Evolutionary conservation across 139 green algal genomes (phyloP), one percentile per base, ranked within the genome.

Genomic region (Picochlorum sp.): DNA sequence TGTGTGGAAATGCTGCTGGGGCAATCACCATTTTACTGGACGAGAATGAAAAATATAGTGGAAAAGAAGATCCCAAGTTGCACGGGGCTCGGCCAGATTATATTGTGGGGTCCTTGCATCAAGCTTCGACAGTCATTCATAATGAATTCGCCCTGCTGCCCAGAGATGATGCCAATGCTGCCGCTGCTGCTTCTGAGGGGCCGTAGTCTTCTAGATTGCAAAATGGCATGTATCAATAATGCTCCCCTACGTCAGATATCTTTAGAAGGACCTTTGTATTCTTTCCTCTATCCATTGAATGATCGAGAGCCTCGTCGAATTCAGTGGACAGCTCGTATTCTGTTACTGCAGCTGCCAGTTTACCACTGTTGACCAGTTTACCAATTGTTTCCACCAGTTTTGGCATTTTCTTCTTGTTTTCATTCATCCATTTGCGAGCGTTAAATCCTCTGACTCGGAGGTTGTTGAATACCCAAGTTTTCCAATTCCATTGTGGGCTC

Each of bases 281-380:
- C 40, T 69, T 79, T 12, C 69, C 71, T 2, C 59, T 40, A 35
- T 91, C 82, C 59, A 76, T 47, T 2, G 80, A 73, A 57, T 93
- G 83, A 36, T 92, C 80, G 39, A 90, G 53, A 12, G 86, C 84
- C 68, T 95, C 87, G 22, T 52, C 12, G 43, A 85, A 89, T 67
- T 92, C 84, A 9, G 64, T 71, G 14, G 56, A 33, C 25, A 91
- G 59, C 57, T 89, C 79, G 52, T 91, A 91, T 73, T 94, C 84
- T 7, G 88, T 93, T 59, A 80, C 83, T 3, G 77, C 62, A 3
- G 86, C 57, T 5, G 12, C 32, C 50, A 95, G 59, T 66, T 91
- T 80, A 28, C 81, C 73, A 5, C 76, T 73, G n/a, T 63, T 55
- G 44, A 93, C 65, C 16, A 96, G 75, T 69, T 89, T 88, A 8